Conservation (phyloP, 148 eudicot species). For the Fagopyrum esculentum region DNA sequence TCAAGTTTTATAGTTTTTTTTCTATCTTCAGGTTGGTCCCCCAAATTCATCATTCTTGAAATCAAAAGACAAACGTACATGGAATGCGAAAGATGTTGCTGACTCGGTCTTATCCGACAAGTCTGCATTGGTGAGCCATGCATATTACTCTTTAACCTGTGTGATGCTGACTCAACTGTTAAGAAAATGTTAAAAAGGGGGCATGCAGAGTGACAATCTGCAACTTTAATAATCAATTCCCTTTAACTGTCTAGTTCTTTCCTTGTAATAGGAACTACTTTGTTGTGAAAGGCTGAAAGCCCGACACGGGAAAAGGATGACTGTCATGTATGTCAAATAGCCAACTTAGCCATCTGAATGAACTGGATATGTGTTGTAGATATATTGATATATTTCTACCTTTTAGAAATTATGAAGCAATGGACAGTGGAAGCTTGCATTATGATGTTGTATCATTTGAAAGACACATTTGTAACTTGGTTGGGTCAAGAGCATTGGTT, state of each 20-base stretch:
- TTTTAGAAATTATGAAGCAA: neutral
- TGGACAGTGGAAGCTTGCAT: slow-evolving; percentile 2
- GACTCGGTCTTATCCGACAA: slow-evolving; percentile 95
- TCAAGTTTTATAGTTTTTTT: slow-evolving; percentile 20
- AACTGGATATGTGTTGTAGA: neutral
- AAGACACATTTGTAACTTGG: neutral
- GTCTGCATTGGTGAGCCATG: slow-evolving; percentile 66
- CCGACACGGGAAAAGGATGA: neutral
- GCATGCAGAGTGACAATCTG: neutral
- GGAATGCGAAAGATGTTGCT: slow-evolving; percentile 87
- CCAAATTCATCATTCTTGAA: slow-evolving; percentile 76
- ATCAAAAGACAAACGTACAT: slow-evolving; percentile 71
- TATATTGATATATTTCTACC: neutral
- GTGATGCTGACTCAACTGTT: neutral
- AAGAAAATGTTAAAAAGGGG: neutral
- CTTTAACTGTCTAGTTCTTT: neutral
- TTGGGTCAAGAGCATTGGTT: neutral
- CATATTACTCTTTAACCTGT: neutral
- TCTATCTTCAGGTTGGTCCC: slow-evolving; percentile 81
- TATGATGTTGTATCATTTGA: neutral
- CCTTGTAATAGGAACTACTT: neutral
- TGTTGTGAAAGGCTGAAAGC: neutral
- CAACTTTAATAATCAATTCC: neutral
- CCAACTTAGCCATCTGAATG: neutral
- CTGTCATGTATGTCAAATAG: neutral